Percentiles rank a stretch among this genome's conserved stretches.
These are phyloP conservation scores for Annulohypoxylon bovei DNA, from an alignment of 495 filamentous ascomycete genomes.

Conservation along the genomic window DNA sequence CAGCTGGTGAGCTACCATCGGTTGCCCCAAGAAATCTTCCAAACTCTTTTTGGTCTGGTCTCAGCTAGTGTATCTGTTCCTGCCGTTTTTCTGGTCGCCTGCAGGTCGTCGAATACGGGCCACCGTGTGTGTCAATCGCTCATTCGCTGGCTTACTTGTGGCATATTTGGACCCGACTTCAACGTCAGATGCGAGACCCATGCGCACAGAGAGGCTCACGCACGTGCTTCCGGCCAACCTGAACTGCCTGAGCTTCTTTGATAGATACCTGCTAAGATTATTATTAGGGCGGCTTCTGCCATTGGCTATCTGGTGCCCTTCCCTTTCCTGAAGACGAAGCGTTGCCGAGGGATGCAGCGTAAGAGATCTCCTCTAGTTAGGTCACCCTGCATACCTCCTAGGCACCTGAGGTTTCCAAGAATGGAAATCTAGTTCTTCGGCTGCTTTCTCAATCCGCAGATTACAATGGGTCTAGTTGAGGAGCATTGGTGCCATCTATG, in stretches of 20 bases:
- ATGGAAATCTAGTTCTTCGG: slow-evolving; percentile 33
- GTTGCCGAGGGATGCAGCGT: slow-evolving; percentile 35
- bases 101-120: slow-evolving; percentile 46
- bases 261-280: slow-evolving; percentile 12
- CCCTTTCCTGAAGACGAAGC: slow-evolving; percentile 23
- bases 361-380: slow-evolving; percentile 39
- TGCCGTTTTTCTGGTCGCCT: slow-evolving; percentile 37
- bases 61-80: slow-evolving; percentile 34
- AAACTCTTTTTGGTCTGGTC: slow-evolving; percentile 34
- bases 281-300: slow-evolving; percentile 6
- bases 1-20: slow-evolving; percentile 39
- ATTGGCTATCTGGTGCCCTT: slow-evolving; percentile 33
- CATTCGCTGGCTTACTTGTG: slow-evolving; percentile 44
- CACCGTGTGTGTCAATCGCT: slow-evolving; percentile 45
- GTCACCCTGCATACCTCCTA: slow-evolving; percentile 40
- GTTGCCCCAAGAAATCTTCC: slow-evolving; percentile 28
- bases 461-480: slow-evolving; percentile 24
- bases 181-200: slow-evolving; percentile 43
- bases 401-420: slow-evolving; percentile 28
- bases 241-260: slow-evolving; percentile 16
- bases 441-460: slow-evolving; percentile 22
- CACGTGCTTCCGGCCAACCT: slow-evolving; percentile 36
- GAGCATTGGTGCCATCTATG: slow-evolving; percentile 22
- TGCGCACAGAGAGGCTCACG: slow-evolving; percentile 41
- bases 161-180: slow-evolving; percentile 47